Evolutionary conservation across 2,329 filamentous ascomycete genomes (phyloP).

Genomic region (Neopestalotiopsis sp.): DNA sequence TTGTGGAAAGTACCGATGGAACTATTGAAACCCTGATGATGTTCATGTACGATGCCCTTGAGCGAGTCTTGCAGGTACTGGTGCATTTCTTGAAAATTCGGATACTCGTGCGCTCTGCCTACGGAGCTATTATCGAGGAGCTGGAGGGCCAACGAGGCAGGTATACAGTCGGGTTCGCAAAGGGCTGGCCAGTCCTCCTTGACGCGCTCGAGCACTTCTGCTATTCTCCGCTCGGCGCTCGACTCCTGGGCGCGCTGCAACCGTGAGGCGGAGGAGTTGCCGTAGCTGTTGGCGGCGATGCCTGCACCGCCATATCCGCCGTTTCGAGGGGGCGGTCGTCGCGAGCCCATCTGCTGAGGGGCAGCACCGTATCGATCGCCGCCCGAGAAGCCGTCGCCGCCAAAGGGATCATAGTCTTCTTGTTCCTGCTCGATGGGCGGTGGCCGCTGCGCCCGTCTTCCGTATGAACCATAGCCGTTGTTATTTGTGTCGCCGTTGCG

Average conservation of each 20-base stretch:
- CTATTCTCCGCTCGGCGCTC: slow-evolving; percentile 61
- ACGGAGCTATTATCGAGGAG: slow-evolving; percentile 93
- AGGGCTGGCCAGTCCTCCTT: slow-evolving; percentile 91
- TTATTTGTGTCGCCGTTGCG: slow-evolving; percentile 48
- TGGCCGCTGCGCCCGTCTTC: slow-evolving; percentile 30
- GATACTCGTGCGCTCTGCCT: slow-evolving; percentile 86
- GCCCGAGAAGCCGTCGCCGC: slow-evolving; percentile 23
- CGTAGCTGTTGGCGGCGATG: slow-evolving; percentile 23
- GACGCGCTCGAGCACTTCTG: slow-evolving; percentile 78
- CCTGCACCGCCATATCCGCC: slow-evolving; percentile 22
- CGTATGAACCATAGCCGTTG: slow-evolving; percentile 50
- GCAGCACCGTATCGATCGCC: slow-evolving; percentile 47
- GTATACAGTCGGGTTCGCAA: slow-evolving; percentile 85
- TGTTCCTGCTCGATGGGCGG: slow-evolving; percentile 18
- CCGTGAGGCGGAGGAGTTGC: slow-evolving; percentile 29
- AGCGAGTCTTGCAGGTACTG: slow-evolving; percentile 89
- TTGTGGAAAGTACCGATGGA: slow-evolving; percentile 99
- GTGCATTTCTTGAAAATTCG: slow-evolving; percentile 83
- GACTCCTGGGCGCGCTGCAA: slow-evolving; percentile 38
- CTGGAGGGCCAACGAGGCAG: slow-evolving; percentile 93
- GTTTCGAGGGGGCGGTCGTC: slow-evolving; percentile 39
- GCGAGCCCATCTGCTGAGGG: slow-evolving; percentile 33
- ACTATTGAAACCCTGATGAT: slow-evolving; percentile 98
- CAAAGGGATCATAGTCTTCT: slow-evolving; percentile 11
- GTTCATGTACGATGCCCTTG: slow-evolving; percentile 95